Percentiles rank a stretch among this genome's conserved stretches.
These are phyloP conservation scores for Aspergillus arachidicola DNA, from an alignment of 2,329 filamentous ascomycete species.

Conservation along the genomic window DNA sequence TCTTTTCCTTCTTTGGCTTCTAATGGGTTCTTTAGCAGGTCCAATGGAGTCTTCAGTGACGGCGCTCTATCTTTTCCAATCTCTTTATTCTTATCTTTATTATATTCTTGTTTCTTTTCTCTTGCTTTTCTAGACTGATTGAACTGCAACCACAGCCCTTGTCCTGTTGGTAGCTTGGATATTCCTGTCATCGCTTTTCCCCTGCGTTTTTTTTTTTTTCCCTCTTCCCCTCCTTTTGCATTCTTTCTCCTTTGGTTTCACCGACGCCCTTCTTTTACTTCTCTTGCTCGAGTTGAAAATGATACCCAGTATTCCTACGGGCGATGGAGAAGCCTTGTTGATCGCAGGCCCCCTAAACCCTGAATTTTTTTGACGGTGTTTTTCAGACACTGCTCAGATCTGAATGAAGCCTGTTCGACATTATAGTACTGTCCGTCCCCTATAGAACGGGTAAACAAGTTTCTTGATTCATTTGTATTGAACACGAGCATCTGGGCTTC, in stretches of 20 bases:
- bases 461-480: not conserved
- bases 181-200: not conserved
- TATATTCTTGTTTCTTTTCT: not conserved
- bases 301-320: not conserved
- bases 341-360: not conserved
- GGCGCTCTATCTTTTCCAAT: not conserved
- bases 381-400: too few species aligned
- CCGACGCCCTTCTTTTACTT: not conserved
- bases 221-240: not conserved
- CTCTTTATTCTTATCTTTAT: not conserved
- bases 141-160: not conserved
- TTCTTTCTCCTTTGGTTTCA: not conserved
- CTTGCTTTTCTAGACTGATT: not conserved
- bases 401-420: not conserved
- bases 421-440: not conserved
- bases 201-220: too few species aligned
- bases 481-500: not conserved
- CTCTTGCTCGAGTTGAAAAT: not conserved
- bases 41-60: not conserved
- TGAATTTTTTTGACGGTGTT: not conserved
- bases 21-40: not conserved
- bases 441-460: not conserved
- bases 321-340: not conserved
- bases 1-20: not conserved
- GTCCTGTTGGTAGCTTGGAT: not conserved